These are phyloP conservation scores for Penicillium canescens DNA, from an alignment of 495 filamentous ascomycete genomes.

Conservation along the genomic window DNA sequence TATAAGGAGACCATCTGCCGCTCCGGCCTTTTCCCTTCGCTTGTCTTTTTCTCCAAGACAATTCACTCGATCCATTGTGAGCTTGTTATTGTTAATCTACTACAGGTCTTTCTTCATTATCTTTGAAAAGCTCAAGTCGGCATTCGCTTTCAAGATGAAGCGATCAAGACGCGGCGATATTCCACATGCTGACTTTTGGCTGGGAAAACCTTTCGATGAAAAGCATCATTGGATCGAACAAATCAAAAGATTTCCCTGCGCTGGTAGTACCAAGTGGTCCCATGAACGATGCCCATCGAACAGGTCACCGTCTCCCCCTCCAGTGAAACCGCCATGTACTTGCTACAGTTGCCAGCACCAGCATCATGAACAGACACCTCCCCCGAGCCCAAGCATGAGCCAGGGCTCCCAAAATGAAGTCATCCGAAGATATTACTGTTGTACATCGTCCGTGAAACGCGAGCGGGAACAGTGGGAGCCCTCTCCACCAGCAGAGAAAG, in stretches of 20 bases:
- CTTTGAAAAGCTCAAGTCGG: not conserved
- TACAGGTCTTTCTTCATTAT: not conserved
- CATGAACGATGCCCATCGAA: no score
- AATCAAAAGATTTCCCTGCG: not conserved
- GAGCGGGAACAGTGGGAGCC: not conserved
- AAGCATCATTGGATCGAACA: not conserved
- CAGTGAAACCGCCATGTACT: no score
- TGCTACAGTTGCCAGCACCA: no score
- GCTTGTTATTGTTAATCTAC: not conserved
- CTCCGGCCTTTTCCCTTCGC: constrained; percentile 4
- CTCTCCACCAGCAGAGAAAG: not conserved
- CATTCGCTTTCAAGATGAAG: not conserved
- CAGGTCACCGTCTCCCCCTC: no score
- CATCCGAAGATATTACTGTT: not conserved
- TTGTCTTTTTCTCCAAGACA: constrained; percentile 5
- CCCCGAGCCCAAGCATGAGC: not conserved
- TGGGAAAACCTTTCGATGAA: not conserved
- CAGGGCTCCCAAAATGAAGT: not conserved
- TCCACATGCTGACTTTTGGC: no score
- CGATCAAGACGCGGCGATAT: constrained; percentile 2
- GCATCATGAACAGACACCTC: no score
- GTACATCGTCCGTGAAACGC: not conserved
- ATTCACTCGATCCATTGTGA: not conserved
- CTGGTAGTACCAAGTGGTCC: no score
- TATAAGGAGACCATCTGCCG: not conserved